These are phyloP conservation scores for Annulohypoxylon nitens DNA, from an alignment of 495 filamentous ascomycete genomes.

Conservation along the genomic window DNA sequence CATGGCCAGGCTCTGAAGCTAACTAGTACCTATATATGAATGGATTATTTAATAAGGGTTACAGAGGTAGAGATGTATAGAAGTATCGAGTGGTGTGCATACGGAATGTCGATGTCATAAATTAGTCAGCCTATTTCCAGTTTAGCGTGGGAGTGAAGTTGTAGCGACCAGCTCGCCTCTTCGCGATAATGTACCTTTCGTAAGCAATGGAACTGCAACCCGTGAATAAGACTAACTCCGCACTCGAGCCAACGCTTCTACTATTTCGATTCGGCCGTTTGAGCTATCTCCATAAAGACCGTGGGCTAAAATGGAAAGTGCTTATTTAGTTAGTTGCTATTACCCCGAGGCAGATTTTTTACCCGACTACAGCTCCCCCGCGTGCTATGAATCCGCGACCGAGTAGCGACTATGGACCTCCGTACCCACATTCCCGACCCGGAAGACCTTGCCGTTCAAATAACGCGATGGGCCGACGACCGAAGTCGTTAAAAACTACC, in stretches of 20 bases:
- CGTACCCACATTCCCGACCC: constrained; percentile 2
- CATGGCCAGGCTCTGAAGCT: neutral
- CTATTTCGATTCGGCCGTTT: neutral
- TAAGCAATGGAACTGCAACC: neutral
- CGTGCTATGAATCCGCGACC: neutral
- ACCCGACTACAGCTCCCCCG: neutral
- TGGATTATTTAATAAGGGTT: neutral
- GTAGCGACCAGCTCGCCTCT: neutral
- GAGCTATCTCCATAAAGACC: neutral
- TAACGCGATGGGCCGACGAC: neutral
- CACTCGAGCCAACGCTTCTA: neutral
- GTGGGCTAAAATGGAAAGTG: neutral
- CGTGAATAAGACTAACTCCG: constrained; percentile 5
- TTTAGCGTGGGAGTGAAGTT: neutral
- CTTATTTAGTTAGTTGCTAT: neutral
- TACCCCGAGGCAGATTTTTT: neutral
- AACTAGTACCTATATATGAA: neutral
- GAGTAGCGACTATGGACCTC: neutral
- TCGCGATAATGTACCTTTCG: neutral
- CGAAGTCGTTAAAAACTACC: neutral
- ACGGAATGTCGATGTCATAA: neutral
- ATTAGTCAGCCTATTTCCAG: neutral
- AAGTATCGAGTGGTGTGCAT: neutral
- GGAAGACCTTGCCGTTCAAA: neutral
- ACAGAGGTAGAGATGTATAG: neutral